Percentiles rank a stretch among this genome's conserved stretches.
Conservation (phyloP, 2,329 filamentous ascomycete species). For the Aspergillus viridinutans region DNA sequence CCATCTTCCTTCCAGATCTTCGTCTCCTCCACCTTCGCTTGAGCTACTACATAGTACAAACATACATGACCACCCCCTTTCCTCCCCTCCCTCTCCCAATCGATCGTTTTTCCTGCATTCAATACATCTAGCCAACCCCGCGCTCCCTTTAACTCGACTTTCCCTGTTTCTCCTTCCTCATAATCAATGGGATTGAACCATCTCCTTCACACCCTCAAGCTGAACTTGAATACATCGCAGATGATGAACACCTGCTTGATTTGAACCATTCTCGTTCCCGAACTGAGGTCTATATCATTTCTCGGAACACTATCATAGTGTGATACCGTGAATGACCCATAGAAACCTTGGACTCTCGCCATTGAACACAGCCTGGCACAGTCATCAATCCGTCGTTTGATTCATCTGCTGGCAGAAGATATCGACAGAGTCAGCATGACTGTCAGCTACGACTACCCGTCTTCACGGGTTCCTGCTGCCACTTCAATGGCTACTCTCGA, state of each 20-base stretch:
- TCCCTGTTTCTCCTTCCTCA: constrained; percentile 21
- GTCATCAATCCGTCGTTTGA: constrained; percentile 21
- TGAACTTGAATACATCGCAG: constrained; percentile 17
- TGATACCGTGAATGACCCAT: not conserved
- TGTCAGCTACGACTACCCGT: constrained; percentile 66
- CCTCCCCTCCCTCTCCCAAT: constrained; percentile 16
- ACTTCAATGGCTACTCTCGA: constrained; percentile 61
- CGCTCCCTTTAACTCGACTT: constrained; percentile 16
- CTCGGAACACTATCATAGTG: constrained; percentile 5
- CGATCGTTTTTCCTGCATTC: constrained; percentile 12
- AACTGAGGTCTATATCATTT: constrained; percentile 9
- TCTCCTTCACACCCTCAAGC: constrained; percentile 9
- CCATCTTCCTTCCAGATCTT: constrained; percentile 26
- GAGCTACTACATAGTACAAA: constrained; percentile 12
- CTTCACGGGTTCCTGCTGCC: constrained; percentile 56
- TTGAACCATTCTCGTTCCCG: constrained; percentile 17
- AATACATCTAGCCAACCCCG: constrained; percentile 5
- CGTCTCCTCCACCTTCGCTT: constrained; percentile 25
- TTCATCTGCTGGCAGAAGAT: constrained; percentile 41
- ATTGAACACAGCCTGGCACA: constrained; percentile 5
- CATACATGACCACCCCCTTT: constrained; percentile 25
- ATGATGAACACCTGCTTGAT: constrained; percentile 28
- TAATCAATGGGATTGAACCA: constrained; percentile 23
- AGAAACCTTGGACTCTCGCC: not conserved
- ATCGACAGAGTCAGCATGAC: constrained; percentile 59